Percentiles rank a stretch among this genome's conserved stretches.
Evolutionary conservation across 805 yeast species (phyloP).

Genomic region (Yamadazyma laniorum): DNA sequence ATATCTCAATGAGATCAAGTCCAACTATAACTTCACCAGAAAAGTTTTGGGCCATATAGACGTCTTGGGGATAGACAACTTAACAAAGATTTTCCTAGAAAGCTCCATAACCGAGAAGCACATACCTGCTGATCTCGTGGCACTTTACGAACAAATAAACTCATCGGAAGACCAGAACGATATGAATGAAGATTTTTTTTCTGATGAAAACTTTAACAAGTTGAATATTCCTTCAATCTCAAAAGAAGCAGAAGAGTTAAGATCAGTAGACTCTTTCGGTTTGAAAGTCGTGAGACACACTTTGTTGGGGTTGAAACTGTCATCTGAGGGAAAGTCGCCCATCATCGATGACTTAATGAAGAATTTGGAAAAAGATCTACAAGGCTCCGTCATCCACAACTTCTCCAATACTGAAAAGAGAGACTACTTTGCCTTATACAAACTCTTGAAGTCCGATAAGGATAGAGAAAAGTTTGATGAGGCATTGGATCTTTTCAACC

Average conservation of each 20-base stretch:
- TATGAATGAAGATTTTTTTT: conserved; percentile 32
- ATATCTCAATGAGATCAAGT: conserved; percentile 14
- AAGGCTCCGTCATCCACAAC: conserved; percentile 27
- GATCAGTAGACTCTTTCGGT: conserved; percentile 73
- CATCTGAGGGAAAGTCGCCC: conserved; percentile 16
- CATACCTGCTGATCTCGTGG: conserved; percentile 34
- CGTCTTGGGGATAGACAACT: conserved; percentile 48
- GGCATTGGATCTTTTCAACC: conserved; percentile 67
- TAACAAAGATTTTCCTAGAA: conserved; percentile 34
- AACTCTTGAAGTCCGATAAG: conserved; percentile 45
- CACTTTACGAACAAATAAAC: conserved; percentile 28
- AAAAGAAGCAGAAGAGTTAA: conserved; percentile 54
- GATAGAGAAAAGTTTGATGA: conserved; percentile 54
- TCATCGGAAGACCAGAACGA: conserved; percentile 15
- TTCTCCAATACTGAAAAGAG: conserved; percentile 39
- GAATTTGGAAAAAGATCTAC: conserved; percentile 26
- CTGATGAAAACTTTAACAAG: conserved; percentile 23
- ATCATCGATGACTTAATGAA: conserved; percentile 25
- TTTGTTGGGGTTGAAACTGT: conserved; percentile 42
- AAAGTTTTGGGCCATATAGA: conserved; percentile 49
- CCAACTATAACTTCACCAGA: conserved; percentile 7
- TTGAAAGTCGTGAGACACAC: conserved; percentile 77
- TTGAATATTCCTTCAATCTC: conserved; percentile 39
- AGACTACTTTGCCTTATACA: conserved; percentile 69
- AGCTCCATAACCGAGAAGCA: conserved; percentile 23